phyloP scores from a whole-genome alignment of 2,329 filamentous ascomycete genomes.

The Aspergillus ochraceoroseus region DNA sequence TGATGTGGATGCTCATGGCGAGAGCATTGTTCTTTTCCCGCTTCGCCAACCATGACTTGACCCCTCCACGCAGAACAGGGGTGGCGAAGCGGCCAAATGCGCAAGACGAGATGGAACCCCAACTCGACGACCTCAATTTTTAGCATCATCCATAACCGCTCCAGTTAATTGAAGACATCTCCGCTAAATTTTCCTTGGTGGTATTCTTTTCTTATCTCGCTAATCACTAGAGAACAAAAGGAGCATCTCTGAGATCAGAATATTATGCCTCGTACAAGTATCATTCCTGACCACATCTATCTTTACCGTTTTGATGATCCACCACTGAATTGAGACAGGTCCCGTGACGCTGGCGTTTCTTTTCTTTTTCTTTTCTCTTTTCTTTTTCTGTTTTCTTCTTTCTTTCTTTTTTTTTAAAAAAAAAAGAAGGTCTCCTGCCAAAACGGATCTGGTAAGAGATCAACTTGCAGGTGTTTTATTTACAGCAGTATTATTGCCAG shows the following conservation, averaged over 20 bases:
- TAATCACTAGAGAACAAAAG: neutral
- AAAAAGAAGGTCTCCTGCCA: neutral
- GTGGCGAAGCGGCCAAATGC: constrained; percentile 15
- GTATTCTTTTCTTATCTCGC: too few species aligned
- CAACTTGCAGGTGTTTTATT: neutral
- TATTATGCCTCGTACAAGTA: too few species aligned
- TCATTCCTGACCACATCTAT: too few species aligned
- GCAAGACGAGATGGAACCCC: constrained; percentile 9
- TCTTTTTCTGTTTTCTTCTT: neutral
- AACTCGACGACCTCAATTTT: too few species aligned
- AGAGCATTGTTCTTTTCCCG: constrained; percentile 18
- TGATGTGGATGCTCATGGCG: constrained; percentile 4
- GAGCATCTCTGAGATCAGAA: neutral
- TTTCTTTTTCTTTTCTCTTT: constrained; percentile 1
- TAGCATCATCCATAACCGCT: too few species aligned
- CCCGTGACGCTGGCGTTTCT: constrained; percentile 8
- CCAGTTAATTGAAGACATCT: too few species aligned
- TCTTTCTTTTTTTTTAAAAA: constrained; percentile 2
- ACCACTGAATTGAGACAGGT: constrained; percentile 2
- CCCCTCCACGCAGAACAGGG: constrained; percentile 13
- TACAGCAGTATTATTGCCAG: too few species aligned
- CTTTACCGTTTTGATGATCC: constrained; percentile 1
- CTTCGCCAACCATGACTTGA: constrained; percentile 4
- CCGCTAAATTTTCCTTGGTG: too few species aligned
- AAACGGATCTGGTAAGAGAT: neutral